Percentiles rank a stretch among this genome's conserved stretches.
phyloP scores from a whole-genome alignment of 2,329 filamentous ascomycete species.

The Thermothelomyces thermophilus region DNA sequence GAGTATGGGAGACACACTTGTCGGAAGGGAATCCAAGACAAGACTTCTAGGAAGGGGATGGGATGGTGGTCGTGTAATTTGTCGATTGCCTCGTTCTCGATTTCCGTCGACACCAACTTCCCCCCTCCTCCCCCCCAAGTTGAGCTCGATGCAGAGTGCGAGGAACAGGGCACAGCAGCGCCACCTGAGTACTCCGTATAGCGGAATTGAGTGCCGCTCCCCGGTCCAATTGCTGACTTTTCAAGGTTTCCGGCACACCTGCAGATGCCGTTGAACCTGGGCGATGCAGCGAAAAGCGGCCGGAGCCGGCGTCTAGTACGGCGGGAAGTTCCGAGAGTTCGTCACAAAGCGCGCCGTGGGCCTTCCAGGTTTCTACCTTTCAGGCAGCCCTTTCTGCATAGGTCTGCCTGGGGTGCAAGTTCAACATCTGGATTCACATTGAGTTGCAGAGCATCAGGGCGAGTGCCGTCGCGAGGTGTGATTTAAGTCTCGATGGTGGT shows the following conservation, averaged over 20 bases:
- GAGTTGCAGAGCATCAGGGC: neutral
- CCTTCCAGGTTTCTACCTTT: too few relatives aligned
- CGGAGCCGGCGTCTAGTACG: too few relatives aligned
- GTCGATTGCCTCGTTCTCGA: constrained; percentile 1
- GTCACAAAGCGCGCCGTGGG: too few relatives aligned
- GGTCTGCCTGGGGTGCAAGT: too few relatives aligned
- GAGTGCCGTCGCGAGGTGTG: neutral
- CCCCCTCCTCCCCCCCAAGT: too few relatives aligned
- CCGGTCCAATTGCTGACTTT: neutral
- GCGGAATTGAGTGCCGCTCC: neutral
- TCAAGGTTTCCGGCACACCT: neutral
- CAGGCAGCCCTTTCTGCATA: too few relatives aligned
- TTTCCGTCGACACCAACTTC: neutral
- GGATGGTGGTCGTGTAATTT: too few relatives aligned
- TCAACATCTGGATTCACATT: neutral
- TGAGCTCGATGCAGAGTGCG: neutral
- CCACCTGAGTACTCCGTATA: neutral
- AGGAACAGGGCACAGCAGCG: neutral
- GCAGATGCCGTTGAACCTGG: neutral
- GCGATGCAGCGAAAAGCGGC: too few relatives aligned
- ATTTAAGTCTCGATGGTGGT: constrained; percentile 2
- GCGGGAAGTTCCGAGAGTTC: too few relatives aligned
- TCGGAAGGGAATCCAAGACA: constrained; percentile 30
- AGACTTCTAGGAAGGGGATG: constrained; percentile 31
- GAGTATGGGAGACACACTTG: constrained; percentile 3